These are phyloP conservation scores for Pontederia crassipes DNA, from an alignment of 176 grass and related monocot genomes.

Conservation along the genomic window DNA sequence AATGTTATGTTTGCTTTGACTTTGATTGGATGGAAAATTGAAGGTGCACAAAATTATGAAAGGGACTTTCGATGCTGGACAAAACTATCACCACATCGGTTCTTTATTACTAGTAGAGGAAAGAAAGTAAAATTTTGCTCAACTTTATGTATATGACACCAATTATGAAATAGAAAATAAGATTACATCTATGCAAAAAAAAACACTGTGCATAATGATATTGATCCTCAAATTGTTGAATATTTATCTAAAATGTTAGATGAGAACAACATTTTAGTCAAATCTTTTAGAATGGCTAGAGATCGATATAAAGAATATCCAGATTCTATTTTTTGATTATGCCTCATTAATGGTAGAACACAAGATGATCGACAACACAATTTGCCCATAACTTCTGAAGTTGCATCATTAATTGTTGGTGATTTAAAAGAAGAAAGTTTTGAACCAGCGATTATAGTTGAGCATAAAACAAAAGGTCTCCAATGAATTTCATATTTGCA, in stretches of 20 bases:
- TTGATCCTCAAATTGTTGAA: slow-evolving; percentile 12
- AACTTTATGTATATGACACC: not conserved
- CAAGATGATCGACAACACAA: slow-evolving; percentile 10
- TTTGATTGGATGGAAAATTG: slow-evolving; percentile 10
- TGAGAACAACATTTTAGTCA: slow-evolving; percentile 11
- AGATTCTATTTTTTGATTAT: not conserved
- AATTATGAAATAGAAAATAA: slow-evolving; percentile 21
- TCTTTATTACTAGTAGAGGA: slow-evolving; percentile 16
- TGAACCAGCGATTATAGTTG: slow-evolving; percentile 12
- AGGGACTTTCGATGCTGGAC: slow-evolving; percentile 9
- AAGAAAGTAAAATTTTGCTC: not conserved
- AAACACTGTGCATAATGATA: not conserved
- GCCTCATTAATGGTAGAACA: not conserved
- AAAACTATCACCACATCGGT: slow-evolving; percentile 23
- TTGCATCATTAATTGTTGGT: slow-evolving; percentile 18
- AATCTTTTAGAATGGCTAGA: slow-evolving; percentile 29
- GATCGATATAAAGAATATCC: slow-evolving; percentile 10
- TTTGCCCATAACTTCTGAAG: slow-evolving; percentile 2
- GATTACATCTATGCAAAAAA: slow-evolving; percentile 2
- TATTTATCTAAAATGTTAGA: slow-evolving; percentile 20
- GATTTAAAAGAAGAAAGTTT: not conserved
- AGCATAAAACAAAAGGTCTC: slow-evolving; percentile 11
- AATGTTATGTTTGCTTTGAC: slow-evolving; percentile 31
- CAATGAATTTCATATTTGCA: slow-evolving; percentile 8
- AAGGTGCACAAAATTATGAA: not conserved